phyloP scores from a whole-genome alignment of 805 yeast genomes.

The Schwanniomyces vanrijiae region DNA sequence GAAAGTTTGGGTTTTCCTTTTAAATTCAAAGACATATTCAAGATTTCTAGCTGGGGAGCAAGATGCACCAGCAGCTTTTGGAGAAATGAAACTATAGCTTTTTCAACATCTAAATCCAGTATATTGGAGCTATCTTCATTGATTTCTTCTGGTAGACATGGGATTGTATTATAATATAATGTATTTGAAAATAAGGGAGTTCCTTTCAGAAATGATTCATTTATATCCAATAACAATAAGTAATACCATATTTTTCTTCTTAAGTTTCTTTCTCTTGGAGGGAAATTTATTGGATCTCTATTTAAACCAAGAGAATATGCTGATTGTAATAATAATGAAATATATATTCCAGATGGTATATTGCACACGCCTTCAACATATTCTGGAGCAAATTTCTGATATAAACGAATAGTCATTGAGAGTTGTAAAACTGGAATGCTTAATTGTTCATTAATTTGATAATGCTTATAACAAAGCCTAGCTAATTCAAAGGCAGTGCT shows the following conservation, averaged over 20 bases:
- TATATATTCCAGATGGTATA: conserved; percentile 51
- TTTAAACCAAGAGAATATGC: conserved; percentile 62
- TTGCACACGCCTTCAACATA: conserved; percentile 55
- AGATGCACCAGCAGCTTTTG: not conserved
- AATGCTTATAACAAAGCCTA: not conserved
- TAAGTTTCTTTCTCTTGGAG: conserved; percentile 15
- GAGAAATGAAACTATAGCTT: not conserved
- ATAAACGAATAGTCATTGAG: conserved; percentile 47
- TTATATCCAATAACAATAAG: conserved; percentile 10
- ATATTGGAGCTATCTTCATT: not conserved
- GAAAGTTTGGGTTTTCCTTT: not conserved
- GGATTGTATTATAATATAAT: not conserved
- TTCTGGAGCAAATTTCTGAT: conserved; percentile 43
- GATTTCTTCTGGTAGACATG: not conserved
- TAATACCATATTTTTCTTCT: conserved; percentile 24
- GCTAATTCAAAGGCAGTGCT: not conserved
- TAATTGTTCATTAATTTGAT: not conserved
- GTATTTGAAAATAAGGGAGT: conserved; percentile 6
- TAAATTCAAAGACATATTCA: not conserved
- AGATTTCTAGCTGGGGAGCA: not conserved
- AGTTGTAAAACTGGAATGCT: conserved; percentile 42
- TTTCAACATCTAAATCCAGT: not conserved
- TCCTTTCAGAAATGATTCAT: conserved; percentile 27
- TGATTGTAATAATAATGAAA: conserved; percentile 57
- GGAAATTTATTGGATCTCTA: conserved; percentile 52